Evolutionary conservation across 495 filamentous ascomycete genomes (phyloP), one percentile per base, ranked within the genome.

Genomic region (Penicillium arizonense): DNA sequence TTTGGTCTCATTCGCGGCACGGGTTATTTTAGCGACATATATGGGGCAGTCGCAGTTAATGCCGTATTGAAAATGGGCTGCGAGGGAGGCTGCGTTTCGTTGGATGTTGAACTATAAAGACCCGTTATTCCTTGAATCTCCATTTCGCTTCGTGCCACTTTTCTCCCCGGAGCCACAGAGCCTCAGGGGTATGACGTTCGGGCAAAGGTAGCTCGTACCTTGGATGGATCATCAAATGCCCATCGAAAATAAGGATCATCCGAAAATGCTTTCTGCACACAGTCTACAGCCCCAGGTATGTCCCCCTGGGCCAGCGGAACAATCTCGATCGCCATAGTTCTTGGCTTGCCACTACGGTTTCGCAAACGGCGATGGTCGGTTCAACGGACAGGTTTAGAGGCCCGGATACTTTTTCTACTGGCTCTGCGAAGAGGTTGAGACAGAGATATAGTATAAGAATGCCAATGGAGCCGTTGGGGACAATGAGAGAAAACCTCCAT

Each of bases 161-260:
- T 10, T 47, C 14, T 41, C 40, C 35, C 32, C 18, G 6, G 3
- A 6, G 8, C 14, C 37, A 35, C 30, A n/a, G 11, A 24, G 23
- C 4, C 34, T 13, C 16, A 23, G 20, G 21, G 9, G 9, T 24
- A 37, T 44, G 23, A 20, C 16, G 39, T 14, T 52, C 41, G 47
- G 28, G 47, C 32, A 28, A 39, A 41, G 23, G 35, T 36, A 35
- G 23, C n/a, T 52, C 65, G 51, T 72, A 78, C 82, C 65, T 79
- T 81, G 52, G 67, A 65, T 55, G 69, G 77, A 64, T 78, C 76
- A 32, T 73, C 53, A 61, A 81, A 86, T 10, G 82, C 68, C 83
- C 83, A 87, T 10, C 72, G 69, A 63, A 82, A 85, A 58, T 85
- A 87, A 13, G 85, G 85, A 58, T 88, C 86, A 18, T 84, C 75